phyloP scores from a whole-genome alignment of 306 rosid species.

The Citrullus colocynthis region DNA sequence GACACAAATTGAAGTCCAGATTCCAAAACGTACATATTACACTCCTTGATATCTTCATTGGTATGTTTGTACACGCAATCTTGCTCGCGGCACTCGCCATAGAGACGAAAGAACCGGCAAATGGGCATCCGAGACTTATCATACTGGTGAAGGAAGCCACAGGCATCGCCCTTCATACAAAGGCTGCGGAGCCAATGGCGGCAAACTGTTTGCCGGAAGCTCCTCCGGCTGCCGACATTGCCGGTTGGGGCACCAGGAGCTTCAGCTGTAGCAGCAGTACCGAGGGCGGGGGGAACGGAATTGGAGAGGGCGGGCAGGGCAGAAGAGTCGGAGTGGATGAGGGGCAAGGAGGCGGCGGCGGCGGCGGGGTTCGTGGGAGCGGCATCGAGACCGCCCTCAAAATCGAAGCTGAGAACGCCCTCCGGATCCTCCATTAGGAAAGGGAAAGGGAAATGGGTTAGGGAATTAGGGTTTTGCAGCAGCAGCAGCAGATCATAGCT shows the following conservation, averaged over 20 bases:
- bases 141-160: conserved; percentile 93
- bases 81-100: conserved; percentile 96
- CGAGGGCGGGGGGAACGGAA: conserved; percentile 7
- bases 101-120: conserved; percentile 77
- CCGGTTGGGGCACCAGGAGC: conserved; percentile 9
- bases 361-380: conserved; percentile 24
- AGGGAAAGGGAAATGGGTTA: neutral
- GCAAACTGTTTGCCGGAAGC: conserved; percentile 97
- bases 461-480: neutral
- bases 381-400: conserved; percentile 91
- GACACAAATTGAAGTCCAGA: neutral
- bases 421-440: conserved; percentile 81
- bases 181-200: conserved; percentile 94
- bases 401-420: conserved; percentile 93
- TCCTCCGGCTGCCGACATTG: conserved; percentile 41
- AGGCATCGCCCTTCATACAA: conserved; percentile 97
- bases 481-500: conserved; percentile 1
- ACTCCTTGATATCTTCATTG: conserved; percentile 94
- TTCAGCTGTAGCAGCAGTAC: neutral
- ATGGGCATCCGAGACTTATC: conserved; percentile 98
- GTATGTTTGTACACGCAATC: conserved; percentile 97
- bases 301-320: conserved; percentile 10
- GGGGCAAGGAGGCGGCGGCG: conserved; percentile 30
- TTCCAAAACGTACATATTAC: conserved; percentile 59
- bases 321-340: conserved; percentile 32